Evolutionary conservation across 352 stramenopile species (phyloP), one percentile per base, ranked within the genome.

Genomic region (Phytopythium sindhum): DNA sequence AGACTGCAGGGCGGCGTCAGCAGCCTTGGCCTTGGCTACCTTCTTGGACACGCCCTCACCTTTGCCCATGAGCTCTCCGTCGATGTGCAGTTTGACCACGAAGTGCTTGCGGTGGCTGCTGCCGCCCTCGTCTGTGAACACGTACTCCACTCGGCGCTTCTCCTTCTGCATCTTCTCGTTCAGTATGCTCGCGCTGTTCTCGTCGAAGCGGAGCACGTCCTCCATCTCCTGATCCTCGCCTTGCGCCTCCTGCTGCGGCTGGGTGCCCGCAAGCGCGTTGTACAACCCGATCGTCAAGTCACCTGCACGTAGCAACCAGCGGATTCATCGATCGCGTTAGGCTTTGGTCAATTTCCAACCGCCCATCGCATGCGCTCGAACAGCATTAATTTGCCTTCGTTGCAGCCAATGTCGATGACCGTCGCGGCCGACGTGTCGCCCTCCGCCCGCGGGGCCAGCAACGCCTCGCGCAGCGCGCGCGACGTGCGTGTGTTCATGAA

Each of bases 31-130:
- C 65, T 92, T 92, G 10, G 84, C 84, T 21, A 93, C 82, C 69
- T 90, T 90, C 65, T 93, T 95, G 7, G 84, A 95, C 10, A 95
- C 77, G 15, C 86, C 83, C 59, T 88, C 70, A 7, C 80, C 81
- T 26, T 63, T 63, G 6, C 79, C 80, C 59, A 91, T 66, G 21
- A 57, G 61, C 44, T 80, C 63, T 6, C 74, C 70, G 42, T 90
- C 76, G 39, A 91, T 75, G 35, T 67, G 66, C 37, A 92, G 68
- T 50, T 90, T 76, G 55, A 82, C 88, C 21, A 78, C 64, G 53
- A 87, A 94, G 52, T 74, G 73, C 67, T 75, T 79, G 23, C 84
- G 80, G 53, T 90, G 83, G 47, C 68, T 81, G 14, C 59, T 85
- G 33, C 80, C 74, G 14, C 73, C 69, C 52, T 89, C 73, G 57